phyloP scores from a whole-genome alignment of 2,329 filamentous ascomycete species.

The Coleophoma eucalyptorum region DNA sequence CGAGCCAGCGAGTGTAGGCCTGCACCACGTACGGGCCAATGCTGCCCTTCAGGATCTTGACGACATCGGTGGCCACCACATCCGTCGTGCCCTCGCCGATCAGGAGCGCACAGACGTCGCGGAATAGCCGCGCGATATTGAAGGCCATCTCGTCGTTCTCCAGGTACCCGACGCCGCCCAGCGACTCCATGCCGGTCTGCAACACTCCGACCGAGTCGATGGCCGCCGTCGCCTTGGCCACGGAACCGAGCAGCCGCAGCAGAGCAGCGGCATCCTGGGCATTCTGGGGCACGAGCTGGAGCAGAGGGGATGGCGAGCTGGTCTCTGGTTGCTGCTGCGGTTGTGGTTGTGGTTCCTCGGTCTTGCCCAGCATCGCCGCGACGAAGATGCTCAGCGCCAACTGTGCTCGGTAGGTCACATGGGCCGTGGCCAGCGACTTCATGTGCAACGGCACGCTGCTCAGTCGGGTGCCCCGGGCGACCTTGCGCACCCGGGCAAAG shows the following conservation, averaged over 20 bases:
- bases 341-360: slow-evolving; percentile 36
- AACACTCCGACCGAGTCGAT: slow-evolving; percentile 45
- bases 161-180: slow-evolving; percentile 65
- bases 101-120: slow-evolving; percentile 59
- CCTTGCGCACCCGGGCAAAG: slow-evolving; percentile 52
- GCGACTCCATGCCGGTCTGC: slow-evolving; percentile 56
- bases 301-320: slow-evolving; percentile 17
- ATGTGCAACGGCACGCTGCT: slow-evolving; percentile 53
- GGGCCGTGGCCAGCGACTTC: slow-evolving; percentile 51
- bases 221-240: slow-evolving; percentile 56
- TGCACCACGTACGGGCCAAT: too few relatives aligned
- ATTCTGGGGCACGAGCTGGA: slow-evolving; percentile 2
- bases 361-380: slow-evolving; percentile 48
- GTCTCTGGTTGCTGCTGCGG: neutral
- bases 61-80: slow-evolving; percentile 54
- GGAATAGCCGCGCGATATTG: slow-evolving; percentile 62
- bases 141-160: slow-evolving; percentile 59
- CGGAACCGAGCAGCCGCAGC: slow-evolving; percentile 53
- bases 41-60: slow-evolving; percentile 42
- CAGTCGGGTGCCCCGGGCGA: slow-evolving; percentile 42
- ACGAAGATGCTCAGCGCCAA: slow-evolving; percentile 53
- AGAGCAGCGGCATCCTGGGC: slow-evolving; percentile 31
- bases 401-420: slow-evolving; percentile 50
- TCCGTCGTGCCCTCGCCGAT: slow-evolving; percentile 76
- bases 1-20: too few relatives aligned